These are phyloP conservation scores for Aegilops bicornis DNA, from an alignment of 176 grass and related monocot genomes.

Conservation along the genomic window DNA sequence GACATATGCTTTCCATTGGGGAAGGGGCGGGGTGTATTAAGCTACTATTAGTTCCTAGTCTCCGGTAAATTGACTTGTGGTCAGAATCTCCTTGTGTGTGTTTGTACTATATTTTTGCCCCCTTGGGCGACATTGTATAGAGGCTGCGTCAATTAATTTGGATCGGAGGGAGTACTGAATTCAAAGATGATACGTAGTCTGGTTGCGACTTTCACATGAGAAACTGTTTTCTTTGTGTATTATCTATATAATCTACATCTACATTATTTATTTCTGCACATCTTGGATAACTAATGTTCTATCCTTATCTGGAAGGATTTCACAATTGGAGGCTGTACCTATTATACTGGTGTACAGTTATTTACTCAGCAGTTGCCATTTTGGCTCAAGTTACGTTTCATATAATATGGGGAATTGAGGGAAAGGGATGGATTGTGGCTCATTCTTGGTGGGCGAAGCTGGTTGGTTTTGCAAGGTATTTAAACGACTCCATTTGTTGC, in stretches of 20 bases:
- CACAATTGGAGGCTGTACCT: constrained; percentile 64
- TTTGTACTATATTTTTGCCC: background rate
- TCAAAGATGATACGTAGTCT: background rate
- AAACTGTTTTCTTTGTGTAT: constrained; percentile 1
- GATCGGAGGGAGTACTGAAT: constrained; percentile 1
- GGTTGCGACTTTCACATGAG: background rate
- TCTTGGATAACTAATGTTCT: constrained; percentile 24
- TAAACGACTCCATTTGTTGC: constrained; percentile 20
- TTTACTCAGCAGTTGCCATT: constrained; percentile 77
- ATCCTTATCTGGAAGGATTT: constrained; percentile 56
- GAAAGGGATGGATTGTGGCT: constrained; percentile 58
- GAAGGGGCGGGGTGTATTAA: no score
- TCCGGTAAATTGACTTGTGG: background rate
- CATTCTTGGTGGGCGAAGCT: constrained; percentile 75
- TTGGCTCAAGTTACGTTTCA: constrained; percentile 76
- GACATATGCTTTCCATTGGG: background rate
- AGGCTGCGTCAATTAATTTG: no score
- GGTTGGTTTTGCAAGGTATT: constrained; percentile 86
- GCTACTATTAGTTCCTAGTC: background rate
- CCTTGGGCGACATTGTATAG: background rate
- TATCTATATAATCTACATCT: constrained; percentile 1
- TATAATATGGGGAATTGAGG: constrained; percentile 81
- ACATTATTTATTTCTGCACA: background rate
- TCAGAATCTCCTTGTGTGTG: background rate
- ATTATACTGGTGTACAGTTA: constrained; percentile 64